Evolutionary conservation across 1,284 basidiomycete species (phyloP), one percentile per base, ranked within the genome.

Genomic region (Wolfiporia cocos): DNA sequence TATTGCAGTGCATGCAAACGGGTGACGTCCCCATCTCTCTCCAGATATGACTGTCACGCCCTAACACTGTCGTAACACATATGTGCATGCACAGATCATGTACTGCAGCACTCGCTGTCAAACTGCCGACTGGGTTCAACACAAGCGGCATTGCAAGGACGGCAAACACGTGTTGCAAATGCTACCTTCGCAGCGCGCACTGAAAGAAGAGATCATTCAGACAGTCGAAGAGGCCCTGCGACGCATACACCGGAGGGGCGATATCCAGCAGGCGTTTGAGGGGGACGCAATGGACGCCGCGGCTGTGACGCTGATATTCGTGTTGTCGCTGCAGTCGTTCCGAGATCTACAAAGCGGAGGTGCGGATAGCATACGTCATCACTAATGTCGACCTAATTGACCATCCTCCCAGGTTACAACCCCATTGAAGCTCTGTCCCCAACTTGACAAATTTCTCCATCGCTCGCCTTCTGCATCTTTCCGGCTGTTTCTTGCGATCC

Each of bases 31-130:
- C 14, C 3, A 12, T 11, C 5, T 2, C 10, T 15, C 6, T 20
- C 17, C 7, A 10, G 9, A 18, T 7, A 18, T 34, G 9, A 12
- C 7, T 18, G 17, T 10, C 5, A 36, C 28, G 21, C 28, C 3
- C 18, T 15, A 23, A 12, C 7, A 15, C 11, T 15, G 23, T 17
- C 17, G 24, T 21, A 5, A 7, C n/a, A n/a, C n/a, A n/a, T n/a
- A n/a, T n/a, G n/a, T n/a, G n/a, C n/a, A n/a, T n/a, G n/a, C n/a
- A 3, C 24, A 32, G 15, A 22, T 18, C 34, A 15, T 23, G 18
- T 40, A 44, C 19, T 44, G 43, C 38, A 34, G 33, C n/a, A 6
- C 31, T 15, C 6, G 18, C 5, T 44, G 43, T 21, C 43, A 44
- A 28, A 34, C 20, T 12, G 31, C 43, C 20, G 14, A 39, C 21